Evolutionary conservation across 2,329 filamentous ascomycete species (phyloP).

Genomic region (Incumbomyces delicatus): DNA sequence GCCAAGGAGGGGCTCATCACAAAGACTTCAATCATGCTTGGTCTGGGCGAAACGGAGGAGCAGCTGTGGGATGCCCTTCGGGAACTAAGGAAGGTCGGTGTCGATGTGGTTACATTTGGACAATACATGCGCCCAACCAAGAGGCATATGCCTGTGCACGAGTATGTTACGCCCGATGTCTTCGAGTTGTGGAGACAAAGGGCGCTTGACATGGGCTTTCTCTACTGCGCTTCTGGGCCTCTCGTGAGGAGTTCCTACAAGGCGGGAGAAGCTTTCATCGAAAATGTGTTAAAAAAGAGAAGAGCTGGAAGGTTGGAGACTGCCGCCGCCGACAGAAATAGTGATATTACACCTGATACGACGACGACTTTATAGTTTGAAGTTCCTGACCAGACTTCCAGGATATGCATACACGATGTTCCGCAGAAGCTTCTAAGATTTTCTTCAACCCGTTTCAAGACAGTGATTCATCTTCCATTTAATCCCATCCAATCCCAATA

Average conservation of each 20-base stretch:
- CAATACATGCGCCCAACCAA: conserved; percentile 99
- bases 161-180: conserved; percentile 81
- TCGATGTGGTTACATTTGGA: conserved; percentile 97
- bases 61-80: conserved; percentile 71
- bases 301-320: conserved; percentile 24
- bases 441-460: no score
- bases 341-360: conserved; percentile 11
- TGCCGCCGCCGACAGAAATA: conserved; percentile 20
- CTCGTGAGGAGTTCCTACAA: conserved; percentile 94
- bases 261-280: conserved; percentile 95
- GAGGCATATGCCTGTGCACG: conserved; percentile 91
- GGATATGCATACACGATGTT: no score
- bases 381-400: no score
- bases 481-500: no score
- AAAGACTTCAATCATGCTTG: conserved; percentile 98
- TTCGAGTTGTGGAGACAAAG: conserved; percentile 89
- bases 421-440: no score
- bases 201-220: conserved; percentile 87
- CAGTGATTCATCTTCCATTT: no score
- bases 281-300: conserved; percentile 90
- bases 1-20: conserved; percentile 72
- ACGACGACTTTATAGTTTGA: not conserved
- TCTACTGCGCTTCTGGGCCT: conserved; percentile 91
- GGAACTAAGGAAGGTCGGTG: conserved; percentile 67
- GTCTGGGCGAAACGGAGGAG: conserved; percentile 81